Percentiles rank a stretch among this genome's conserved stretches.
phyloP scores from a whole-genome alignment of 176 grass and related monocot species.

The Pontederia paniculata region DNA sequence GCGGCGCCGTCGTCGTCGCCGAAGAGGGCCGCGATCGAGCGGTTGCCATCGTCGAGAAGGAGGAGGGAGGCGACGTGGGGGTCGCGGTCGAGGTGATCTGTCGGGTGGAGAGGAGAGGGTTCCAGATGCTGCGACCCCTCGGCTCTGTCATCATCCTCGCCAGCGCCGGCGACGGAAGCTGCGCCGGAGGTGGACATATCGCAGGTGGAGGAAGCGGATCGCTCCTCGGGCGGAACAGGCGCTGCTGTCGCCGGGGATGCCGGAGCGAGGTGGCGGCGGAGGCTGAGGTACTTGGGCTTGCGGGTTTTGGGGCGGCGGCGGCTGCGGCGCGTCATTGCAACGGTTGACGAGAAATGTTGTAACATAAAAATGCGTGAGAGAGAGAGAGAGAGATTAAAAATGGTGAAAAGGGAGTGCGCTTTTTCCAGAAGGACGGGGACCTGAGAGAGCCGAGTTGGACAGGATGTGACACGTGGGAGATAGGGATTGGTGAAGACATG shows the following conservation, averaged over 20 bases:
- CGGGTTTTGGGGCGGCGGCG: slow-evolving; percentile 19
- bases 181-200: not conserved
- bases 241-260: not conserved
- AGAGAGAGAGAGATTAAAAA: too few species aligned
- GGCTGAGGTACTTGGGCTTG: slow-evolving; percentile 68
- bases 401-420: too few species aligned
- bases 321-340: not conserved
- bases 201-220: too few species aligned
- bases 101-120: slow-evolving; percentile 36
- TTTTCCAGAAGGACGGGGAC: too few species aligned
- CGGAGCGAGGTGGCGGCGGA: slow-evolving; percentile 30
- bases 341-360: too few species aligned
- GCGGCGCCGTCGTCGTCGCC: slow-evolving; percentile 10
- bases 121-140: slow-evolving; percentile 24
- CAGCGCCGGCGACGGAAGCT: not conserved
- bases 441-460: too few species aligned
- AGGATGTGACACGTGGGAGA: too few species aligned
- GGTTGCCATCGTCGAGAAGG: slow-evolving; percentile 36
- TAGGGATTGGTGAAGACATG: too few species aligned
- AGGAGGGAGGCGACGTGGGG: slow-evolving; percentile 33
- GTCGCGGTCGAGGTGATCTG: slow-evolving; percentile 31
- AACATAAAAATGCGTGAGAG: too few species aligned
- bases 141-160: not conserved
- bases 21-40: slow-evolving; percentile 71
- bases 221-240: not conserved